phyloP scores from a whole-genome alignment of 192 early-diverging fungal species.

The Coemansia sp. region DNA sequence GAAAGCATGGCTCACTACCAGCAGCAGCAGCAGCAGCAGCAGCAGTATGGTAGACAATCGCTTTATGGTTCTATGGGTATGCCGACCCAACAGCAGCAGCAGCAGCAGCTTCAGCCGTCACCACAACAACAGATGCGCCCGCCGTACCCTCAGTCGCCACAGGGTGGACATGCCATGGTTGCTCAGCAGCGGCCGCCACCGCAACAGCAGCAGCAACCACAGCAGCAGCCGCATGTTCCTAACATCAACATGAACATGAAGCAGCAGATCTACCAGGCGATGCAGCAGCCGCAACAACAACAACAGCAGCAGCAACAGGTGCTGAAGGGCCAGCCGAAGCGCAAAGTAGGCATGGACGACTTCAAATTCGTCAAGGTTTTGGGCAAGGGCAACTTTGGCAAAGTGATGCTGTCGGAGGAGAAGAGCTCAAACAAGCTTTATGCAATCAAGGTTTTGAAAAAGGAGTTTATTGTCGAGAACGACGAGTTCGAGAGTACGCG shows the following conservation, averaged over 20 bases:
- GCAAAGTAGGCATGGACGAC: constrained; percentile 83
- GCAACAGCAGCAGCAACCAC: constrained; percentile 4
- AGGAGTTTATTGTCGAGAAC: constrained; percentile 97
- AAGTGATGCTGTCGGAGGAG: constrained; percentile 98
- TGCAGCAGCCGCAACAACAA: constrained; percentile 32
- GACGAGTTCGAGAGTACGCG: constrained; percentile 94
- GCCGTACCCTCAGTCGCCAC: neutral
- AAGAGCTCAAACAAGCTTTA: constrained; percentile 76
- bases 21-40: constrained; percentile 18
- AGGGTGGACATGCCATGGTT: neutral
- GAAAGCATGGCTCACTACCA: constrained; percentile 10
- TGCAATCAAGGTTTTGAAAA: constrained; percentile 98
- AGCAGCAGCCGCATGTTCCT: constrained; percentile 8
- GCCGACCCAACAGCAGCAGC: constrained; percentile 12
- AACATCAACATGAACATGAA: constrained; percentile 19
- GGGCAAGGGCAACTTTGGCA: constrained; percentile 99
- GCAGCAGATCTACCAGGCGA: constrained; percentile 51
- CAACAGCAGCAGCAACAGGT: constrained; percentile 5
- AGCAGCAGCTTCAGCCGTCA: constrained; percentile 9
- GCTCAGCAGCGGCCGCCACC: neutral
- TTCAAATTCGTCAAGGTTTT: constrained; percentile 94
- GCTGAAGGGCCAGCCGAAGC: constrained; percentile 32
- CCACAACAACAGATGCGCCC: constrained; percentile 14
- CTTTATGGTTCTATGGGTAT: constrained; percentile 8
- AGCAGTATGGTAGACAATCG: constrained; percentile 27